These are phyloP conservation scores for Candida anutae DNA, from an alignment of 1,139 yeast genomes.

Conservation along the genomic window DNA sequence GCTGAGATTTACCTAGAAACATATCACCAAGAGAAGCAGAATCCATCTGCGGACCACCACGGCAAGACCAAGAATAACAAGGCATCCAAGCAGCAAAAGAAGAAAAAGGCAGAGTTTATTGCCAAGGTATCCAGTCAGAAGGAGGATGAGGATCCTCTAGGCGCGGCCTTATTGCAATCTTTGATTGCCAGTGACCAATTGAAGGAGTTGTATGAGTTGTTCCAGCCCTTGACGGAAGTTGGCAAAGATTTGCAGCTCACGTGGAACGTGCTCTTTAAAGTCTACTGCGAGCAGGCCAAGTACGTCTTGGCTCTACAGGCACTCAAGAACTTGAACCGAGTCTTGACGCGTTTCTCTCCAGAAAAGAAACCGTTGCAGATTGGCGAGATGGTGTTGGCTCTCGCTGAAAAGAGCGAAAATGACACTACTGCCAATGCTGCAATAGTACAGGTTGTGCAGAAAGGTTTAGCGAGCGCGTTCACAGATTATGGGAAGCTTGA, in stretches of 20 bases:
- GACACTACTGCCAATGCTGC: slow-evolving; percentile 31
- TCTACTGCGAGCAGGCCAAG: slow-evolving; percentile 34
- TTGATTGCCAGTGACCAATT: slow-evolving; percentile 20
- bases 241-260: slow-evolving; percentile 27
- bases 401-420: slow-evolving; percentile 15
- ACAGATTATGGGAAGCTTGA: slow-evolving; percentile 16
- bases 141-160: slow-evolving; percentile 44
- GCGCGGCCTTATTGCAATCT: slow-evolving; percentile 28
- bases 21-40: slow-evolving; percentile 15
- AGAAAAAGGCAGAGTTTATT: slow-evolving; percentile 30
- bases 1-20: slow-evolving; percentile 49
- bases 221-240: slow-evolving; percentile 27
- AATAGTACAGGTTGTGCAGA: slow-evolving; percentile 38
- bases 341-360: slow-evolving; percentile 14
- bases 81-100: slow-evolving; percentile 20
- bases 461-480: slow-evolving; percentile 30
- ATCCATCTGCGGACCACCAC: slow-evolving; percentile 8
- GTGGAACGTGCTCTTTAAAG: slow-evolving; percentile 31
- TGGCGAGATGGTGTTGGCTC: slow-evolving; percentile 18
- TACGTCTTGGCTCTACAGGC: slow-evolving; percentile 43
- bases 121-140: slow-evolving; percentile 36
- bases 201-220: slow-evolving; percentile 21
- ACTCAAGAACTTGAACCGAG: slow-evolving; percentile 27
- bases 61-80: slow-evolving; percentile 13
- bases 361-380: slow-evolving; percentile 14